Conservation (phyloP, 106 monocot species). For the Dendrobium huoshanense region DNA sequence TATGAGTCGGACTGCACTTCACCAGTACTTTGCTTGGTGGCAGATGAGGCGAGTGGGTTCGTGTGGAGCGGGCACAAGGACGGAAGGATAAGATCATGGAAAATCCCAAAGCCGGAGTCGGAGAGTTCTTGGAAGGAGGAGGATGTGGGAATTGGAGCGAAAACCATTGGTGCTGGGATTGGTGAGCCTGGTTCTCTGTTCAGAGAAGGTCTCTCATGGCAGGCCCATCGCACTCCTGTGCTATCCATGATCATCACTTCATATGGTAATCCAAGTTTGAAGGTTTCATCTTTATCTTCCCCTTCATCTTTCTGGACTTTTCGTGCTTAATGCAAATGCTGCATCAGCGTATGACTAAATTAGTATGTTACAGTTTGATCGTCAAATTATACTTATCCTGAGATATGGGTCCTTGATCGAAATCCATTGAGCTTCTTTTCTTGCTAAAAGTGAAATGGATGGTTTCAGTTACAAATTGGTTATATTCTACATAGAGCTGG, state of each 20-base stretch:
- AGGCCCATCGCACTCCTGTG: constrained; percentile 28
- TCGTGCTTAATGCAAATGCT: background rate
- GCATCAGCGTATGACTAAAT: background rate
- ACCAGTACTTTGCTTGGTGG: constrained; percentile 24
- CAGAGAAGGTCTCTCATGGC: constrained; percentile 32
- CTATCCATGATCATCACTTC: constrained; percentile 29
- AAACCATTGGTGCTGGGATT: constrained; percentile 4
- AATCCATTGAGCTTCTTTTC: background rate
- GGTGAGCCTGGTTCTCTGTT: constrained; percentile 12
- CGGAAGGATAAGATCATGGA: constrained; percentile 39
- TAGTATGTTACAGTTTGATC: background rate
- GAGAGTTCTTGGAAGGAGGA: background rate
- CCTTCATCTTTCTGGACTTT: background rate
- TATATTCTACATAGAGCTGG: background rate
- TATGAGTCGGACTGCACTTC: constrained; percentile 15
- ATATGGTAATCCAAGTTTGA: constrained; percentile 17
- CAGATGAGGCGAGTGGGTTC: constrained; percentile 21
- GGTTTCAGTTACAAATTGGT: background rate
- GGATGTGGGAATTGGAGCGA: background rate
- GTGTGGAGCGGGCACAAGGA: constrained; percentile 41
- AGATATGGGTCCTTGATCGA: background rate
- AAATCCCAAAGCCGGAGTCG: constrained; percentile 1
- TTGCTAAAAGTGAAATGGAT: background rate
- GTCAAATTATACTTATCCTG: background rate
- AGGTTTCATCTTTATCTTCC: background rate